Evolutionary conservation across 2,329 filamentous ascomycete genomes (phyloP), one percentile per base, ranked within the genome.

Genomic region (Tolypocladium tundrense): DNA sequence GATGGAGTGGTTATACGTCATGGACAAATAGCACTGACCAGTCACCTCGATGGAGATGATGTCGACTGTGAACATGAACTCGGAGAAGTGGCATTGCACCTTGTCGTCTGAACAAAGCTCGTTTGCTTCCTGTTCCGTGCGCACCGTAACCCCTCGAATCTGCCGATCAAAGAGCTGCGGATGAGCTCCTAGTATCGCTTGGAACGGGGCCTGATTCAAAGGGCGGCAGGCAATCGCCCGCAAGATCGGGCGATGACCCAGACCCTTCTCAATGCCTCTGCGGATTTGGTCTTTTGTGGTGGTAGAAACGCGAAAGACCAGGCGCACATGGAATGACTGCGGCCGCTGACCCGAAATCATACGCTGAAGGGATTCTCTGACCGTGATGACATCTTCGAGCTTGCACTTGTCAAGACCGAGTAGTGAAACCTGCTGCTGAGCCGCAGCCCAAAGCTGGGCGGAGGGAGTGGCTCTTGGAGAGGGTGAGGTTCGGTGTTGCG

Each of bases 1-100:
- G 42, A 70, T 61, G 48, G 70, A 71, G 59, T 74, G 72, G 57
- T 68, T 73, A 54, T 70, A 71, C 0, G 66, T 70, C 51, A 71
- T 59, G 21, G 61, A 58, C 14, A 74, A 60, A 53, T 67, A 66
- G 5, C 57, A 54, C 8, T 60, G 58, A 1, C 53, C 58, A 1
- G 60, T 64, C 1, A 58, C 56, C 35, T 56, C 41, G 13, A 67
- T 58, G 0, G 48, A 61, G 33, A 72, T 59, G 35, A 73, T 58
- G 16, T 65, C 53, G 2, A 64, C 64, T 7, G 64, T 64, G 27
- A 73, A 68, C 68, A 72, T 72, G 55, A 71, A 68, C 1, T 62
- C 63, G 1, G 63, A 64, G 0, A 64, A 61, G 35, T 67, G 65
- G 48, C 1, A 24, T 24, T 57, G 57, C 0, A 54, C 21, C 1